Base-by-base conservation (phyloP, 2,329 filamentous ascomycete genomes). In the Dactylellina drechsleri region DNA sequence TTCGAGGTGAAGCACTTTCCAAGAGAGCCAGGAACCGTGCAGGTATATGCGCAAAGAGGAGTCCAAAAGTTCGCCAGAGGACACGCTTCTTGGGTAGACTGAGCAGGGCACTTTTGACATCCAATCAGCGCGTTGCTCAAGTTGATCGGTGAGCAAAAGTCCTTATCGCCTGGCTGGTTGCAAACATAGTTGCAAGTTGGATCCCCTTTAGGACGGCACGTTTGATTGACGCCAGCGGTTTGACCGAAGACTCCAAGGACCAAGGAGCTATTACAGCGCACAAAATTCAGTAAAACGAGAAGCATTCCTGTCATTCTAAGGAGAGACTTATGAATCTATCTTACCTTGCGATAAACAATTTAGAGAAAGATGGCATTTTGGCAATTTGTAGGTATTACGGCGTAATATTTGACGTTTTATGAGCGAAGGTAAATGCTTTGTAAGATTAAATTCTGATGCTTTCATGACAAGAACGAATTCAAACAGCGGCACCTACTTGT, bases 41-140 rank as follows among this genome's bases (percentile, higher is more conserved):
- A 57, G 2, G 53, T 40, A 18, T 57, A 57, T 1, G 31, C 31
- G 53, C 53, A 57, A 7, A 31, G n/a, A 10, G 53, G 53, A 1
- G 53, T 57, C 15, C 18, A 57, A 16, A 57, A 57, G 10, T 57
- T 12, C 5, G 53, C 28, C 15, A 41, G 53, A 41, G 53, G 53
- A 15, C 53, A 57, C 18, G 12, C 15, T 18, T 57, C 53, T n/a
- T 40, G 31, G 26, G 53, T 57, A 18, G 53, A 15, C 40, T 57
- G 20, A 7, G 20, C 16, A 7, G 23, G 20, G 16, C 53, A 57
- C 5, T n/a, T n/a, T 20, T 57, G 28, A 15, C 53, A 57, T 12
- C 53, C 53, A 41, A 57, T 57, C 53, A 57, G 36, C 26, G 53
- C 53, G 16, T 57, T 57, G 28, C 13, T 40, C 40, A 40, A 31